These are phyloP conservation scores for Auriscalpium orientale DNA, from an alignment of 768 basidiomycete species.

Conservation along the genomic window DNA sequence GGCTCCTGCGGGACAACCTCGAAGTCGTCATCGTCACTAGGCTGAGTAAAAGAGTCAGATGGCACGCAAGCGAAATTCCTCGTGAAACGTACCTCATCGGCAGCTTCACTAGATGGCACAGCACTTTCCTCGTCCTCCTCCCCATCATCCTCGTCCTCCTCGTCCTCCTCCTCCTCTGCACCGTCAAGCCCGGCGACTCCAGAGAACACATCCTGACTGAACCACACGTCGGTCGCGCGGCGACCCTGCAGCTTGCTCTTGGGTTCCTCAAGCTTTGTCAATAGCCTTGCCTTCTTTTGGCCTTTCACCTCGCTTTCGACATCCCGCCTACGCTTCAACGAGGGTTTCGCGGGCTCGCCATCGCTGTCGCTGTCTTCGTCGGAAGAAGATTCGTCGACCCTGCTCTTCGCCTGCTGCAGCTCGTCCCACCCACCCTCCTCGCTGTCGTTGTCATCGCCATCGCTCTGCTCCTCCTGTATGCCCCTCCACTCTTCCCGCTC, in stretches of 20 bases:
- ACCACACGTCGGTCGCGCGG: conserved; percentile 82
- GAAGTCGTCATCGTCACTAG: conserved; percentile 52
- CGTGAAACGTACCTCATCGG: too few species aligned
- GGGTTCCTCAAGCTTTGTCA: conserved; percentile 39
- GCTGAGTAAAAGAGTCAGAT: too few species aligned
- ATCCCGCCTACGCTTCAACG: conserved; percentile 36
- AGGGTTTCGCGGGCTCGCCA: conserved; percentile 23
- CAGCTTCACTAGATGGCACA: too few species aligned
- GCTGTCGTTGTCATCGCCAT: conserved; percentile 33
- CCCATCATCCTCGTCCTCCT: conserved; percentile 24
- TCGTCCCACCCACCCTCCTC: conserved; percentile 65
- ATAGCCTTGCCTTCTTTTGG: conserved; percentile 46
- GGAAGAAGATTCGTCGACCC: conserved; percentile 34
- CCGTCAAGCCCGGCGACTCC: conserved; percentile 42
- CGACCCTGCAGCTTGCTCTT: conserved; percentile 29
- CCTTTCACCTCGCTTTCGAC: conserved; percentile 20
- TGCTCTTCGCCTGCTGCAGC: conserved; percentile 48
- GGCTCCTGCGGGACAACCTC: conserved; percentile 64
- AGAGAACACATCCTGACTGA: conserved; percentile 86
- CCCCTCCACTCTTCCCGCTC: conserved; percentile 81
- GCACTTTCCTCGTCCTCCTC: conserved; percentile 20
- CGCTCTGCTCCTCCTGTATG: conserved; percentile 35
- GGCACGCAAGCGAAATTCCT: too few species aligned
- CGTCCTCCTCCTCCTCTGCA: conserved; percentile 30
- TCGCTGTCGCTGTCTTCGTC: conserved; percentile 47